Base-by-base conservation (phyloP, 1,284 basidiomycete genomes). In the Bondarzewia mesenterica region DNA sequence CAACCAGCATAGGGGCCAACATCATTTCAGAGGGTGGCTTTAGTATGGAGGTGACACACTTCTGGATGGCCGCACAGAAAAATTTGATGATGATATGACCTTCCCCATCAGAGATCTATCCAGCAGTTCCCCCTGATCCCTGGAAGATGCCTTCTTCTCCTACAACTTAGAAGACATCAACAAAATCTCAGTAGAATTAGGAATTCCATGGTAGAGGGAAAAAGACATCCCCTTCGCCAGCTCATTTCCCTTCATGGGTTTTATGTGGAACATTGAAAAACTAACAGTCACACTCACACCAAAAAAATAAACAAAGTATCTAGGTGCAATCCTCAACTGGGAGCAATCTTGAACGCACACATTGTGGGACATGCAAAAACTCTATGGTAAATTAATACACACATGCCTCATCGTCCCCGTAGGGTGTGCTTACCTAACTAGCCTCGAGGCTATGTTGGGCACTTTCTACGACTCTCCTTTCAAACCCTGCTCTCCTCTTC, bases 341-440 rank as follows among this genome's bases (percentile, higher is more conserved):
- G 12, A 45, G 0, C 1, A 3, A 1, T 7, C 7, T 0, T 1
- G 25, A 0, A 53, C 48, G 0, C 67, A 60, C 41, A 56, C 53
- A 0, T 57, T 65, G 0, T 41, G 61, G 5, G 57, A 70, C 2
- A 54, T 60, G 0, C 57, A 63, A 23, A 53, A 58, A 12, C 54
- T 71, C 0, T 61, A 67, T 38, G 63, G 70, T 7, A 68, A 70
- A 36, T 54, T 72, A 0, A 50, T 65, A 0, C 67, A 70, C 41
- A 47, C 57, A 0, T 57, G 50, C 15, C 52, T 54, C 4, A 56
- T 69, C 1, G 25, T 66, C 2, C 60, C 60, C n/a, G 44, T 32
- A 6, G 65, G 66, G 0, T 39, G 59, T 1, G 63, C 67, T 0
- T 67, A 63, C 39, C 61, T 71, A 41, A 63, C 57, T 16, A 48